Evolutionary conservation across 768 basidiomycete genomes (phyloP).

Genomic region (Tremella fuciformis): DNA sequence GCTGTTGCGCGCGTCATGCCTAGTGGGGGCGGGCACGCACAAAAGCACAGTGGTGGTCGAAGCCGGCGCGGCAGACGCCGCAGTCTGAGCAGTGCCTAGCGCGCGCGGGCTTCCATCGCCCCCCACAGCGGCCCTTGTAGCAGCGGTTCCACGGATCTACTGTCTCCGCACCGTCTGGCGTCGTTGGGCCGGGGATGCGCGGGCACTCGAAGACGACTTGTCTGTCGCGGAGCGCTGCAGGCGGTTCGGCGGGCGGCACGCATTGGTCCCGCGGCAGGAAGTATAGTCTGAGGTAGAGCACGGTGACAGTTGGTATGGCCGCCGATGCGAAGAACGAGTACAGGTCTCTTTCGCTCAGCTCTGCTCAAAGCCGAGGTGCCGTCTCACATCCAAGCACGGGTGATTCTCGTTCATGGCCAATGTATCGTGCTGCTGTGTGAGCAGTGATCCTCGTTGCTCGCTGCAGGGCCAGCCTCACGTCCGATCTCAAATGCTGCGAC

Average conservation of each 20-base stretch:
- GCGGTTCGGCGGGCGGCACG: slow-evolving; percentile 31
- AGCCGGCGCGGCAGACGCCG: slow-evolving; percentile 46
- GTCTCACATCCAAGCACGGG: not conserved
- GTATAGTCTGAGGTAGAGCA: slow-evolving; percentile 38
- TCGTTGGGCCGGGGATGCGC: slow-evolving; percentile 18
- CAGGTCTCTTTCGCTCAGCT: slow-evolving; percentile 10
- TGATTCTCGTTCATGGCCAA: not conserved
- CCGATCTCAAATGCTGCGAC: slow-evolving; percentile 25
- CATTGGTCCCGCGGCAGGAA: slow-evolving; percentile 36
- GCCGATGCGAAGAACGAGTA: slow-evolving; percentile 25
- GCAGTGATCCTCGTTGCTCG: not conserved
- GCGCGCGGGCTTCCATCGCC: slow-evolving; percentile 52
- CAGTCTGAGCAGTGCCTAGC: slow-evolving; percentile 52
- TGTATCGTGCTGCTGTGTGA: not conserved
- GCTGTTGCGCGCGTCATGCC: not conserved
- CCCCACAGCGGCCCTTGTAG: slow-evolving; percentile 46
- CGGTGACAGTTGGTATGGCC: slow-evolving; percentile 17
- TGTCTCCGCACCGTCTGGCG: not conserved
- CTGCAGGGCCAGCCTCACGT: slow-evolving; percentile 20
- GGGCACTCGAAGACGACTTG: slow-evolving; percentile 36
- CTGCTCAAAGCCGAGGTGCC: not conserved
- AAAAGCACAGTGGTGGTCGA: slow-evolving; percentile 53
- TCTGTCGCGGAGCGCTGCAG: slow-evolving; percentile 8
- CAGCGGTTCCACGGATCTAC: slow-evolving; percentile 28
- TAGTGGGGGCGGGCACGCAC: slow-evolving; percentile 18